These are phyloP conservation scores for Schizochytrium sp. DNA, from an alignment of 108 stramenopile genomes.

Conservation along the genomic window DNA sequence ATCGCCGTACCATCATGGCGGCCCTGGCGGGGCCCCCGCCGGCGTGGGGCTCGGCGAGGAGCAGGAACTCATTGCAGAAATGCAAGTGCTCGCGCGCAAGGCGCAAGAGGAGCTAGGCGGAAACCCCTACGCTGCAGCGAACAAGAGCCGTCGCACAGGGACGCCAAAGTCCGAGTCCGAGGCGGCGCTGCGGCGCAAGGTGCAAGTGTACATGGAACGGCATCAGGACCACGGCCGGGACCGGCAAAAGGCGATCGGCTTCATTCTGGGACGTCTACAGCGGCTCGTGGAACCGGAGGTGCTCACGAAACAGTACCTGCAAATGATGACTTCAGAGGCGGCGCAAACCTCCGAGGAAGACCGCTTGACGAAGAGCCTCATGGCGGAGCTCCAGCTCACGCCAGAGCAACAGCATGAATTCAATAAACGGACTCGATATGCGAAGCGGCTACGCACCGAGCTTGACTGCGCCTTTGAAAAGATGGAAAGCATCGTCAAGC, in stretches of 20 bases:
- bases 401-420: conserved; percentile 2
- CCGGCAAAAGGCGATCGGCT: conserved; percentile 8
- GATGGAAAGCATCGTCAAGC: conserved; percentile 12
- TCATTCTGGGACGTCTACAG: background rate
- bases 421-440: background rate
- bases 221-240: conserved; percentile 10
- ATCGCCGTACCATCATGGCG: background rate
- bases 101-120: background rate
- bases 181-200: background rate
- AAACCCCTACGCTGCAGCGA: background rate
- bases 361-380: background rate
- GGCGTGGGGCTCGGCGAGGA: background rate
- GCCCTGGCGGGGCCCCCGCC: background rate
- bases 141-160: background rate
- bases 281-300: conserved; percentile 3
- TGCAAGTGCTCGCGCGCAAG: background rate
- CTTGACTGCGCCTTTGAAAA: conserved; percentile 1
- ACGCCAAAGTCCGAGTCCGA: background rate
- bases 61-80: background rate
- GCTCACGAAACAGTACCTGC: background rate
- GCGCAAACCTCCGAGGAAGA: background rate
- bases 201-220: conserved; percentile 11
- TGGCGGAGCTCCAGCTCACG: background rate
- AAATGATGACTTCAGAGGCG: background rate
- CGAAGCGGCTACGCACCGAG: background rate